These are phyloP conservation scores for Didymosphaeria variabile DNA, from an alignment of 2,329 filamentous ascomycete genomes.

Conservation along the genomic window DNA sequence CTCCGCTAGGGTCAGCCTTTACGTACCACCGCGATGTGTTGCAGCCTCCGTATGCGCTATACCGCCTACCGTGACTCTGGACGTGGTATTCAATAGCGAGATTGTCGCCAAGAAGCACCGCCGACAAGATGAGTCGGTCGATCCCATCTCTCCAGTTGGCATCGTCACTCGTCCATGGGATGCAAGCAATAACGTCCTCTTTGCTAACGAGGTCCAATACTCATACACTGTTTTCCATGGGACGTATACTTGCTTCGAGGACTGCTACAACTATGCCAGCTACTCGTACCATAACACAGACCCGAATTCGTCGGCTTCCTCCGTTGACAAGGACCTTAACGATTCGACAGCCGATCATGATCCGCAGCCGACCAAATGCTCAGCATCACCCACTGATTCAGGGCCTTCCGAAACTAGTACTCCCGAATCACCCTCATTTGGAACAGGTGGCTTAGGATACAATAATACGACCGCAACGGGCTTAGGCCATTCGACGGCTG, in stretches of 20 bases:
- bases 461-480: neutral
- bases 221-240: slow-evolving; percentile 4
- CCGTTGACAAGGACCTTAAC: neutral
- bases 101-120: slow-evolving; percentile 3
- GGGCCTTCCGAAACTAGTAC: neutral
- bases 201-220: neutral
- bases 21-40: slow-evolving; percentile 3
- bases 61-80: slow-evolving; percentile 1
- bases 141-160: neutral
- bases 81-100: neutral
- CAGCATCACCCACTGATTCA: neutral
- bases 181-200: neutral
- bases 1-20: neutral
- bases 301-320: neutral
- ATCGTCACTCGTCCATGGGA: slow-evolving; percentile 1
- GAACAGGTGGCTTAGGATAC: neutral
- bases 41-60: neutral
- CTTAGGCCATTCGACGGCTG: neutral
- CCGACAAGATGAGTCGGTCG: neutral
- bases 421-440: neutral
- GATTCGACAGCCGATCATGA: neutral
- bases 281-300: slow-evolving; percentile 8
- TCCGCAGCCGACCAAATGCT: neutral
- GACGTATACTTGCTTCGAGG: slow-evolving; percentile 8
- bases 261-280: slow-evolving; percentile 7